phyloP scores from a whole-genome alignment of 805 yeast genomes.

The Candida palmyrensis region DNA sequence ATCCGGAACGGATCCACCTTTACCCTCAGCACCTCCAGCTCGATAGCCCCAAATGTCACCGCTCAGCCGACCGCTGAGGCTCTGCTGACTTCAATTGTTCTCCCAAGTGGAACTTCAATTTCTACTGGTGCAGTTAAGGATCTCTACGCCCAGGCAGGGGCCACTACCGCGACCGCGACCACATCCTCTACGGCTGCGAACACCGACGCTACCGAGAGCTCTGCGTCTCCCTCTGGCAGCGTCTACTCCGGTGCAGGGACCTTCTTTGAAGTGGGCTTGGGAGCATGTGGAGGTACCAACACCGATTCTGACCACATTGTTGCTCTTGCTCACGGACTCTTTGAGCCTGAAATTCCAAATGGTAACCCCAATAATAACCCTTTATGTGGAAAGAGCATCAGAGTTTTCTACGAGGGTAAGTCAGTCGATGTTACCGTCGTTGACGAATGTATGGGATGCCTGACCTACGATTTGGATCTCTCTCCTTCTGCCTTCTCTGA shows the following conservation, averaged over 20 bases:
- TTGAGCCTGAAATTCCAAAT: constrained; percentile 24
- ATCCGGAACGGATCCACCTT: constrained; percentile 5
- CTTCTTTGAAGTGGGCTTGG: constrained; percentile 41
- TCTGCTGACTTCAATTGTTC: too few species aligned
- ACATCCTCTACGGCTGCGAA: constrained; percentile 9
- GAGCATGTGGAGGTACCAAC: constrained; percentile 52
- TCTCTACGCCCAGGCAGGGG: constrained; percentile 1
- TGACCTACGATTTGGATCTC: constrained; percentile 46
- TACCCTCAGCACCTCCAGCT: constrained; percentile 8
- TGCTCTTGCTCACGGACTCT: constrained; percentile 45
- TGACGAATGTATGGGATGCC: constrained; percentile 56
- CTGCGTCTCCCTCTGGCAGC: constrained; percentile 8
- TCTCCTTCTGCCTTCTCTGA: constrained; percentile 55
- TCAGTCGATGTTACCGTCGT: constrained; percentile 52
- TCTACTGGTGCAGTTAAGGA: too few species aligned
- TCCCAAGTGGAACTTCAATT: too few species aligned
- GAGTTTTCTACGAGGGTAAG: constrained; percentile 42
- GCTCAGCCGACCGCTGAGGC: constrained; percentile 9
- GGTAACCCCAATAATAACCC: constrained; percentile 41
- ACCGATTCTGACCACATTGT: constrained; percentile 45
- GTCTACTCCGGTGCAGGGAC: constrained; percentile 43
- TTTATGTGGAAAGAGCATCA: constrained; percentile 50
- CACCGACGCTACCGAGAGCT: constrained; percentile 7
- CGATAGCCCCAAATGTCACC: constrained; percentile 8
- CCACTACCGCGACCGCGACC: constrained; percentile 7